A percentile compares a stretch with the other conserved stretches of the same genome.
Evolutionary conservation across 2,329 filamentous ascomycete genomes (phyloP).

Genomic region (Talaromyces amestolkiae): DNA sequence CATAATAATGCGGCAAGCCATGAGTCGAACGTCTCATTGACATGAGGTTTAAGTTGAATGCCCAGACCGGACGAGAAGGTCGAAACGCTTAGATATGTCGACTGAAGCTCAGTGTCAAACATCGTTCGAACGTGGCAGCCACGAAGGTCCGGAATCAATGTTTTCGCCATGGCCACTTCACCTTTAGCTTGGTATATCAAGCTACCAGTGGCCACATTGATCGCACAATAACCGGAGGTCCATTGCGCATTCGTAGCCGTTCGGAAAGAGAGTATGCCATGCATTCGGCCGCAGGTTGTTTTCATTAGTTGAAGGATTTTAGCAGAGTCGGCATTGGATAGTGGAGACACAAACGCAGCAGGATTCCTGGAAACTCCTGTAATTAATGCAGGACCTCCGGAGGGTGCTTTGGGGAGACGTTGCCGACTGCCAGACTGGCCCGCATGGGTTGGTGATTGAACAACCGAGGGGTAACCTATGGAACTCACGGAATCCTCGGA

Average conservation of each 20-base stretch:
- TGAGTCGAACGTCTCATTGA: conserved; percentile 52
- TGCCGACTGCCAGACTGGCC: conserved; percentile 35
- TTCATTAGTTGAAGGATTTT: conserved; percentile 53
- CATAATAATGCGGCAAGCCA: conserved; percentile 53
- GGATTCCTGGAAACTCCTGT: conserved; percentile 29
- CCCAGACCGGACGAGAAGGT: conserved; percentile 49
- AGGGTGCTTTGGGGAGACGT: conserved; percentile 34
- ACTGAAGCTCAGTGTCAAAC: conserved; percentile 46
- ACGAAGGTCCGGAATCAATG: conserved; percentile 49
- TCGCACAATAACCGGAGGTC: conserved; percentile 52
- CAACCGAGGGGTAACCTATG: conserved; percentile 50
- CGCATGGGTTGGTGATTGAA: conserved; percentile 40
- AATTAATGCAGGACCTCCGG: conserved; percentile 25
- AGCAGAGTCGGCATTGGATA: conserved; percentile 46
- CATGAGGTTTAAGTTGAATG: conserved; percentile 49
- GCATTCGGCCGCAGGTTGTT: conserved; percentile 52
- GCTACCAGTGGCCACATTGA: conserved; percentile 51
- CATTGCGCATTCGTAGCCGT: conserved; percentile 43
- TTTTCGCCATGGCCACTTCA: conserved; percentile 48
- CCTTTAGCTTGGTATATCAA: conserved; percentile 52
- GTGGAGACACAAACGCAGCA: conserved; percentile 34
- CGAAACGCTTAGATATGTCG: conserved; percentile 49
- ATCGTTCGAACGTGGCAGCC: conserved; percentile 50
- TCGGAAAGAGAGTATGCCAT: conserved; percentile 52
- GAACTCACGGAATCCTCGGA: conserved; percentile 41